Evolutionary conservation across 148 eudicot species (phyloP).

Genomic region (Arctostaphylos glauca): DNA sequence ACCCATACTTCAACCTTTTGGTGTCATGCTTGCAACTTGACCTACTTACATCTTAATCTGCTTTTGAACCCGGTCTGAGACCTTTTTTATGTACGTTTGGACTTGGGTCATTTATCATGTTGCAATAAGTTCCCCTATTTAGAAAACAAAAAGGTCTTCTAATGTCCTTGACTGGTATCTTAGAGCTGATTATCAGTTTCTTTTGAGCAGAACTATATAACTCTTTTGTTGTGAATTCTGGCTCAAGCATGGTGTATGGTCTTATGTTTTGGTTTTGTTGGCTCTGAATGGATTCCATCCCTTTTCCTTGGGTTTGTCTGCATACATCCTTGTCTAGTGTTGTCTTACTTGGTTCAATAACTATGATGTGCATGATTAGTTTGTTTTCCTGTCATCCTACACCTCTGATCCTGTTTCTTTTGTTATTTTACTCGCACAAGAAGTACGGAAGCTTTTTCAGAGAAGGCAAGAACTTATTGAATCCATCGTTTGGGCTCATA

Average conservation of each 20-base stretch:
- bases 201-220: not conserved
- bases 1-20: not conserved
- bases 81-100: conserved; percentile 8
- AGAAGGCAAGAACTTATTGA: too few species aligned
- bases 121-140: not conserved
- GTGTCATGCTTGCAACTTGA: not conserved
- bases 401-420: not conserved
- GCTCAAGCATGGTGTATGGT: not conserved
- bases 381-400: not conserved
- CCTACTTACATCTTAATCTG: not conserved
- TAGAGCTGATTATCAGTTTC: not conserved
- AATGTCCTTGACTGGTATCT: not conserved
- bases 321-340: not conserved
- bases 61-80: not conserved
- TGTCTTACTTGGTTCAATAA: not conserved
- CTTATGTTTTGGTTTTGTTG: not conserved
- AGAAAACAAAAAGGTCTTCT: not conserved
- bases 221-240: not conserved
- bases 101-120: not conserved
- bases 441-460: too few species aligned
- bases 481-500: too few species aligned
- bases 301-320: not conserved
- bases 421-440: not conserved
- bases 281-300: not conserved
- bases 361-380: not conserved